phyloP scores from a whole-genome alignment of 371 early-diverging fungal species.

The Choanephora cucurbitarum region DNA sequence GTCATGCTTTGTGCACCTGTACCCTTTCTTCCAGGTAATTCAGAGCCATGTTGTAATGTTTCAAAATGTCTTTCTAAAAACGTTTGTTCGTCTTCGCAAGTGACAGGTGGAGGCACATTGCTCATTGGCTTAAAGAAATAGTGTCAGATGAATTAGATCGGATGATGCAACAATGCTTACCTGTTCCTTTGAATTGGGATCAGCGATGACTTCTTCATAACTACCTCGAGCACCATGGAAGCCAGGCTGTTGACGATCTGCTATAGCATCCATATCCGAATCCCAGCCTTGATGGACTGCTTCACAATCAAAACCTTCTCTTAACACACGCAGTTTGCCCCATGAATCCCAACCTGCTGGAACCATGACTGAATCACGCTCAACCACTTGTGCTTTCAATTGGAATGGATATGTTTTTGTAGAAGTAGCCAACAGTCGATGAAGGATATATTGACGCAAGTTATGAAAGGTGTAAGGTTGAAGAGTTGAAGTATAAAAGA shows the following conservation, averaged over 20 bases:
- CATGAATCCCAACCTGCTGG: conserved; percentile 95
- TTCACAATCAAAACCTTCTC: conserved; percentile 75
- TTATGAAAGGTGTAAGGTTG: conserved; percentile 77
- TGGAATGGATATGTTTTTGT: conserved; percentile 57
- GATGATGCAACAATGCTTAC: no score
- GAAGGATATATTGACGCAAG: conserved; percentile 85
- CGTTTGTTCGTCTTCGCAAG: conserved; percentile 81
- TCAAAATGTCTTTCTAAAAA: conserved; percentile 80
- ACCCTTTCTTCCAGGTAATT: conserved; percentile 28
- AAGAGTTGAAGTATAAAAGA: conserved; percentile 89
- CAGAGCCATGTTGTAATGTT: conserved; percentile 55
- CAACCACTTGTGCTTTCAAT: conserved; percentile 77
- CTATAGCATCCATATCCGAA: conserved; percentile 35
- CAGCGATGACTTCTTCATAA: conserved; percentile 44
- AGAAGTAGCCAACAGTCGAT: conserved; percentile 62
- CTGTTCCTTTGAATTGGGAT: conserved; percentile 45
- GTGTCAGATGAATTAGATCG: conserved; percentile 17
- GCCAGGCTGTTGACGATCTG: conserved; percentile 32
- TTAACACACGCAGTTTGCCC: conserved; percentile 78
- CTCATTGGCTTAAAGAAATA: conserved; percentile 24
- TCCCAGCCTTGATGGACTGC: conserved; percentile 62
- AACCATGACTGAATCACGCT: conserved; percentile 85
- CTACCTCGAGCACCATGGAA: conserved; percentile 42
- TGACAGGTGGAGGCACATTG: conserved; percentile 42
- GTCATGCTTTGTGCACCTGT: conserved; percentile 30